Conservation (phyloP, 345 rosid genomes). For the Gossypium anomalum region DNA sequence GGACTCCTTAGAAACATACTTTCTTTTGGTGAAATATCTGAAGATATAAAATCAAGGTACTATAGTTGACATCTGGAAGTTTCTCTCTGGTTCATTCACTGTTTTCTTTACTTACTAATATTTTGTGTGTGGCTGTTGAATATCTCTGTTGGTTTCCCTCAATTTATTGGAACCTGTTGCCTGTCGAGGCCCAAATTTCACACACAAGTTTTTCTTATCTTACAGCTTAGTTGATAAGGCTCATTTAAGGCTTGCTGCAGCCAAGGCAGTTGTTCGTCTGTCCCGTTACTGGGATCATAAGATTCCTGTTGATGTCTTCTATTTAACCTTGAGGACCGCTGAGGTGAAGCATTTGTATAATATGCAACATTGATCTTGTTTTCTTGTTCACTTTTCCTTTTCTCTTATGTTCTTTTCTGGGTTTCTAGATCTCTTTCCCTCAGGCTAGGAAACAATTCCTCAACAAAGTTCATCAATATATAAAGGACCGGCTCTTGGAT, state of each 20-base stretch:
- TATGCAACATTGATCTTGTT: slow-evolving; percentile 11
- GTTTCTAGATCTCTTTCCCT: slow-evolving; percentile 66
- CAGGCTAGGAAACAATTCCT: slow-evolving; percentile 72
- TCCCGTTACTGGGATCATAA: slow-evolving; percentile 87
- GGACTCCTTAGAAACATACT: slow-evolving; percentile 61
- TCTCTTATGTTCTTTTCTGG: slow-evolving; percentile 17
- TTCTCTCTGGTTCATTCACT: not conserved
- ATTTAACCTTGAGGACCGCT: slow-evolving; percentile 60
- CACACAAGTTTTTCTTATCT: slow-evolving; percentile 19
- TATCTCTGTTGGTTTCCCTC: not conserved
- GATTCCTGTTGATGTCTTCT: slow-evolving; percentile 73
- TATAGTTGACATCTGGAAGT: not conserved
- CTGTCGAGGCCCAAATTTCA: slow-evolving; percentile 17
- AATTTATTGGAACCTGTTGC: slow-evolving; percentile 8
- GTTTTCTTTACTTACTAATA: not conserved
- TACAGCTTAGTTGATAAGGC: slow-evolving; percentile 83
- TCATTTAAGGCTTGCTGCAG: slow-evolving; percentile 89
- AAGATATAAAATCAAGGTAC: slow-evolving; percentile 77
- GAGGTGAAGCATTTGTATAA: slow-evolving; percentile 50
- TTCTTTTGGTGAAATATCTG: slow-evolving; percentile 70
- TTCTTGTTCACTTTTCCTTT: slow-evolving; percentile 6
- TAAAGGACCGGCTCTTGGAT: slow-evolving; percentile 83
- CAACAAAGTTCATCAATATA: slow-evolving; percentile 80
- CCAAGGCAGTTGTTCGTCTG: slow-evolving; percentile 88
- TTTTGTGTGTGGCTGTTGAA: not conserved